Conservation (phyloP, 352 stramenopile genomes). For the Globisporangium middletonii region DNA sequence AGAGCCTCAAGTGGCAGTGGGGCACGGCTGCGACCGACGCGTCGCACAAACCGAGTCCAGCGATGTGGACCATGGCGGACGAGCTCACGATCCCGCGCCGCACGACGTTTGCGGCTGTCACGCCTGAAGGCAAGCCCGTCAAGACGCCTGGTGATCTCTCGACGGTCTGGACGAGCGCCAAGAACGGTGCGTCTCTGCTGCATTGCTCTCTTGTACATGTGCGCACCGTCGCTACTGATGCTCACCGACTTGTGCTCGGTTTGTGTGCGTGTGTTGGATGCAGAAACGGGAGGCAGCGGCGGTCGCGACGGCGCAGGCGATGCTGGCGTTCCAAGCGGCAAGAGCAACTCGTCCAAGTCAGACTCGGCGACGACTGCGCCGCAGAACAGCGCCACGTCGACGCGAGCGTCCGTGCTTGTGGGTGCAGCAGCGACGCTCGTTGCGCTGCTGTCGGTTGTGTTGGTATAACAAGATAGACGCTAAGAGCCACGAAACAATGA, state of each 20-base stretch:
- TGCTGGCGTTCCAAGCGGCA: neutral
- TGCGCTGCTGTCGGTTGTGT: conserved; percentile 5
- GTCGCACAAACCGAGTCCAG: conserved; percentile 31
- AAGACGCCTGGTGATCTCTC: conserved; percentile 27
- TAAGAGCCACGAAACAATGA: no score
- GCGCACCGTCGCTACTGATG: neutral
- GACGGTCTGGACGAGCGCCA: conserved; percentile 18
- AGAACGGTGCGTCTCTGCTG: conserved; percentile 18
- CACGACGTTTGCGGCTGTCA: conserved; percentile 15
- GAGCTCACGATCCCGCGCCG: conserved; percentile 38
- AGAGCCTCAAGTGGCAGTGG: conserved; percentile 55
- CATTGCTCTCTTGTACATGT: neutral
- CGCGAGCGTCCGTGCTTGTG: neutral
- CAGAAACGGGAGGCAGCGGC: conserved; percentile 8
- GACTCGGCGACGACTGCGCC: neutral
- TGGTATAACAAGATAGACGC: neutral
- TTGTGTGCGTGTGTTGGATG: neutral
- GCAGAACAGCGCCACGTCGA: neutral
- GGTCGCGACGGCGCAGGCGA: conserved; percentile 7
- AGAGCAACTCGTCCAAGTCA: neutral
- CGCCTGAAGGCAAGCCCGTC: conserved; percentile 34
- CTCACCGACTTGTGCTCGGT: neutral
- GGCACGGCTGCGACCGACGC: conserved; percentile 41
- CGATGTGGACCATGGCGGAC: conserved; percentile 44
- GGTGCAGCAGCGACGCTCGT: neutral